Percentiles rank a stretch among this genome's conserved stretches.
These are phyloP conservation scores for Fomitopsis serialis DNA, from an alignment of 768 basidiomycete genomes.

Conservation along the genomic window DNA sequence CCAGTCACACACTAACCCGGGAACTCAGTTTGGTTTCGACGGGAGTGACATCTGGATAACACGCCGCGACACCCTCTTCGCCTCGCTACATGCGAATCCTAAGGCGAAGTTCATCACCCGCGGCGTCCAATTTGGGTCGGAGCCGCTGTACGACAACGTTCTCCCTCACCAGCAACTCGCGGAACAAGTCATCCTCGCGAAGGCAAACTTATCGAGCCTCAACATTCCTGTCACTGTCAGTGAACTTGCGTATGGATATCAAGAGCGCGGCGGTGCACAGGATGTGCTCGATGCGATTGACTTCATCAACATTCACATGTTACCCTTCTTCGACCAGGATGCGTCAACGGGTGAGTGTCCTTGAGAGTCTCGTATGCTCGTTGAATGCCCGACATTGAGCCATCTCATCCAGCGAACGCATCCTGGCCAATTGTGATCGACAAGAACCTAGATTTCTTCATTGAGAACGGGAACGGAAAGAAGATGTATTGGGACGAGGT, in stretches of 20 bases:
- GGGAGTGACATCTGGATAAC: slow-evolving; percentile 18
- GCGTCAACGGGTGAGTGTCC: slow-evolving; percentile 45
- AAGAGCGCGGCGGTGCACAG: slow-evolving; percentile 21
- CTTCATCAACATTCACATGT: slow-evolving; percentile 22
- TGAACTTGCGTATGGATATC: slow-evolving; percentile 22
- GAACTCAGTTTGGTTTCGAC: slow-evolving; percentile 24
- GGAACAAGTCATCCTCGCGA: slow-evolving; percentile 18
- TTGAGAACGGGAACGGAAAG: slow-evolving; percentile 56
- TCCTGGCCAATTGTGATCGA: slow-evolving; percentile 57
- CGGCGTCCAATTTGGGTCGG: slow-evolving; percentile 22
- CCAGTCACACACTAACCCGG: not conserved
- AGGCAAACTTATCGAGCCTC: slow-evolving; percentile 18
- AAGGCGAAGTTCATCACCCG: slow-evolving; percentile 20
- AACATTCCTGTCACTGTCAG: slow-evolving; percentile 20
- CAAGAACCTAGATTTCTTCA: slow-evolving; percentile 62
- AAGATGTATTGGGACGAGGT: slow-evolving; percentile 76
- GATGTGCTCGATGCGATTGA: slow-evolving; percentile 22
- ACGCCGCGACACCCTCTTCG: slow-evolving; percentile 21
- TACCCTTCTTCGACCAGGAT: slow-evolving; percentile 24
- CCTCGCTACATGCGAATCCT: slow-evolving; percentile 22
- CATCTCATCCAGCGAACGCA: slow-evolving; percentile 34
- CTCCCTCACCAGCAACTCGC: slow-evolving; percentile 16
- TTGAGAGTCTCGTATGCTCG: not conserved
- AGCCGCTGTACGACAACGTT: slow-evolving; percentile 19
- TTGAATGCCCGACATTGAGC: not conserved